Evolutionary conservation across 2,329 filamentous ascomycete species (phyloP), one percentile per base, ranked within the genome.

Genomic region (Nemania sp.): DNA sequence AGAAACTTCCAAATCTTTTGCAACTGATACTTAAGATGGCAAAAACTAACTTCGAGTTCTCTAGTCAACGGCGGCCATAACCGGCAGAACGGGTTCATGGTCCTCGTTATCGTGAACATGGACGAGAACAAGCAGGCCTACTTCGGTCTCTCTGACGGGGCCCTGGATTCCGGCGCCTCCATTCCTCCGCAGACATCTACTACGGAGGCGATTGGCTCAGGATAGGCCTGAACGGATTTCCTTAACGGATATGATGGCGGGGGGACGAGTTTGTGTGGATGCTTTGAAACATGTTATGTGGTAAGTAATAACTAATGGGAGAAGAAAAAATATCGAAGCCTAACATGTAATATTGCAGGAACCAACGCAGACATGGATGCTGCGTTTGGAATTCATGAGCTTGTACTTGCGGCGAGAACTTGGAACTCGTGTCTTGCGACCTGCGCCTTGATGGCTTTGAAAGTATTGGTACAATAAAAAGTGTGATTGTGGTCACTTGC

Each of bases 91-190:
- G 70, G 72, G 4, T 74, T 73, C 63, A 18, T 71, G 13, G 66
- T 72, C 20, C 22, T 74, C 27, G 58, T 70, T 10, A 62, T 74
- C 18, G 27, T 45, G 13, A 66, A 71, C 38, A 18, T 10, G n/a
- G 57, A 11, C 1, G 27, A 65, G 3, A 22, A 66, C 2, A 26
- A 22, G 7, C 43, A 45, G n/a, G 72, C 73, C 1, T 73, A 45
- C 43, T 75, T 72, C 58, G 71, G 62, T 0, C 73, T 71, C 59
- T 11, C n/a, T 2, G 73, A 76, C 41, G 24, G 7, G 18, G 52
- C 41, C 15, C 73, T 76, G 32, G 71, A 75, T 49, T 26, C 47
- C 8, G 60, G 55, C 13, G 55, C 35, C 2, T 22, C 22, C 8
- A 72, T 76, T 59, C 38, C 70, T 22, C 47, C 67, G 11, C 69